Base-by-base conservation (phyloP, 2,329 filamentous ascomycete species). In the Pyrenophora seminiperda region DNA sequence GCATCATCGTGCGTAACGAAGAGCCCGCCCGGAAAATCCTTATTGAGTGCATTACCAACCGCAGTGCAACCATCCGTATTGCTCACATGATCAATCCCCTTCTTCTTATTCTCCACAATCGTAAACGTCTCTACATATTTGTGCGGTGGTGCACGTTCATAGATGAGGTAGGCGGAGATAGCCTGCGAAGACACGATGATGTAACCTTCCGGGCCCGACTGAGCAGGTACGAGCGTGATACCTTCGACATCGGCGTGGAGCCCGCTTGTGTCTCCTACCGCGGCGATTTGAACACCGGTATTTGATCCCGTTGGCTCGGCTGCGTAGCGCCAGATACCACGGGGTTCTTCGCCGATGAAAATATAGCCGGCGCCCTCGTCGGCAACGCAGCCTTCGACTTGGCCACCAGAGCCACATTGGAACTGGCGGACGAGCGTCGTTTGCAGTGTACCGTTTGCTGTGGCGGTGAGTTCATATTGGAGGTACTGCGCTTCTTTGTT, bases 201-300 rank as follows among this genome's bases (percentile, higher is more conserved):
- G 63, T 79, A 82, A 1, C 80, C 80, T 14, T 76, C 60, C 2
- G 76, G 63, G 0, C 74, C 69, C 0, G 68, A 74, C 37, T 72
- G 63, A 3, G 79, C 79, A n/a, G 76, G 71, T 0, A 82, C 73
- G 0, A 83, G 67, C 0, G 80, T 79, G 9, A 83, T 75, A 7
- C 81, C 81, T 52, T 83, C 81, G n/a, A 81, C 77, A 15, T 83
- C 80, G 1, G 79, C 79, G 40, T 75, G 73, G n/a, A 81, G 73
- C 1, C 61, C 61, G 1, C 68, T 70, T 5, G 78, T 77, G 11
- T 80, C 77, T 5, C 77, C 78, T 3, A 81, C 74, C 17, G 73
- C 70, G 0, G 75, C 79, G 18, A 69, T 58, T 15, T 64, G 63
- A 7, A 62, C 13, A 76, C 69, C 5, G 65, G 51, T 17, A 68